Evolutionary conservation across 139 green algal species (phyloP).

Genomic region (Picochlorum sp.): DNA sequence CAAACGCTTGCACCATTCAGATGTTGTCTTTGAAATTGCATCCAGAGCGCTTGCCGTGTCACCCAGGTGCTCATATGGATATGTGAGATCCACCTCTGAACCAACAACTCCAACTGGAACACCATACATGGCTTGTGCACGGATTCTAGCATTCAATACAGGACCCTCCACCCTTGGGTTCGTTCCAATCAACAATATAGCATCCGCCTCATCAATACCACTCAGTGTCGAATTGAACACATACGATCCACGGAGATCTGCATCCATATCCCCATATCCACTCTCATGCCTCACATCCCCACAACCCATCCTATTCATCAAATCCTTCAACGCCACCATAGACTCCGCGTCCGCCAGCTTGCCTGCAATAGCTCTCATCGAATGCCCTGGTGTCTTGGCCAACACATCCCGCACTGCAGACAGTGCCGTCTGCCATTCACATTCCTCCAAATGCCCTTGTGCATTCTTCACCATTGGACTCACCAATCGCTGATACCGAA

Average conservation of each 20-base stretch:
- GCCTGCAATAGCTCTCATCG: slow-evolving; percentile 78
- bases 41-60: slow-evolving; percentile 53
- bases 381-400: slow-evolving; percentile 32
- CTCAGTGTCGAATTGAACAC: slow-evolving; percentile 78
- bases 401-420: slow-evolving; percentile 41
- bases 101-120: slow-evolving; percentile 20
- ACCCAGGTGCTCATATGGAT: slow-evolving; percentile 79
- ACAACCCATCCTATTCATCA: slow-evolving; percentile 60
- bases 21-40: slow-evolving; percentile 38
- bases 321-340: slow-evolving; percentile 83
- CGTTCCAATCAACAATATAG: slow-evolving; percentile 83
- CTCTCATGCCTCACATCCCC: slow-evolving; percentile 49
- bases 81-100: slow-evolving; percentile 83
- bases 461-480: slow-evolving; percentile 61
- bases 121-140: slow-evolving; percentile 57
- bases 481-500: slow-evolving; percentile 87
- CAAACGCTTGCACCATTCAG: slow-evolving; percentile 53
- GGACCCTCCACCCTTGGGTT: slow-evolving; percentile 90
- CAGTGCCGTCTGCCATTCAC: slow-evolving; percentile 73
- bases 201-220: slow-evolving; percentile 83
- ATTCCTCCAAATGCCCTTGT: slow-evolving; percentile 39
- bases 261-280: slow-evolving; percentile 45
- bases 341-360: slow-evolving; percentile 90
- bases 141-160: slow-evolving; percentile 88
- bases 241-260: slow-evolving; percentile 85